A percentile compares a stretch with the other conserved stretches of the same genome.
These are phyloP conservation scores for Lignosus rhinocerotis DNA, from an alignment of 1,284 basidiomycete species.

Conservation along the genomic window DNA sequence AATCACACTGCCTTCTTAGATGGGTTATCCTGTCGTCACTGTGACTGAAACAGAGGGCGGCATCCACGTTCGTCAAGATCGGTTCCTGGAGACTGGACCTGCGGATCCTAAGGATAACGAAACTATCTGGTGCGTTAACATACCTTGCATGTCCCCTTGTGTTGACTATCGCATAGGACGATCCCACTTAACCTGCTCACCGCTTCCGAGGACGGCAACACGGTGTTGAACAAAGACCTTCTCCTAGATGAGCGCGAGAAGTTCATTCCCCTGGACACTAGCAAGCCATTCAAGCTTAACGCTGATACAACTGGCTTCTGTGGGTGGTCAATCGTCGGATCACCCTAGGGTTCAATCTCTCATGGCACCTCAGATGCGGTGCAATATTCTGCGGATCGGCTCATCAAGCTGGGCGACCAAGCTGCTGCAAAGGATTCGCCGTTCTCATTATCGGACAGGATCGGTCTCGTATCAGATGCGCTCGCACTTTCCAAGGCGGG, in stretches of 20 bases:
- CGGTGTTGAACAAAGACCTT: slow-evolving; percentile 60
- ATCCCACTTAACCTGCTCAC: slow-evolving; percentile 83
- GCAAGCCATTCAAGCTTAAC: slow-evolving; percentile 84
- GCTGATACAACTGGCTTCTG: slow-evolving; percentile 89
- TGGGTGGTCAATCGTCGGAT: slow-evolving; percentile 40
- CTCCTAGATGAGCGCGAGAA: slow-evolving; percentile 75
- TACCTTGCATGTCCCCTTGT: not conserved
- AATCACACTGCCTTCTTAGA: slow-evolving; percentile 37
- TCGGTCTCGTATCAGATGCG: slow-evolving; percentile 86
- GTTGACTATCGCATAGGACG: slow-evolving; percentile 46
- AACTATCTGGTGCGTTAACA: slow-evolving; percentile 73
- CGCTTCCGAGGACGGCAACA: slow-evolving; percentile 57
- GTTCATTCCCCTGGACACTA: slow-evolving; percentile 68
- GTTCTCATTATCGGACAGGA: slow-evolving; percentile 70
- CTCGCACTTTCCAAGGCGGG: slow-evolving; percentile 83
- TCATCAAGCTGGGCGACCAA: slow-evolving; percentile 79
- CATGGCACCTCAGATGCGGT: slow-evolving; percentile 68
- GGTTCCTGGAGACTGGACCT: slow-evolving; percentile 88
- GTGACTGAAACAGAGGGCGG: slow-evolving; percentile 78
- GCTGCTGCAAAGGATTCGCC: slow-evolving; percentile 65
- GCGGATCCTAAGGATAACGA: slow-evolving; percentile 83
- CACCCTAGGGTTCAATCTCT: not conserved
- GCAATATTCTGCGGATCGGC: slow-evolving; percentile 81
- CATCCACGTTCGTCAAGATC: slow-evolving; percentile 83
- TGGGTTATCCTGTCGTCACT: slow-evolving; percentile 86